Percentiles rank a stretch among this genome's conserved stretches.
Conservation (phyloP, 1,284 basidiomycete species). For the Stygiomarasmius scandens region DNA sequence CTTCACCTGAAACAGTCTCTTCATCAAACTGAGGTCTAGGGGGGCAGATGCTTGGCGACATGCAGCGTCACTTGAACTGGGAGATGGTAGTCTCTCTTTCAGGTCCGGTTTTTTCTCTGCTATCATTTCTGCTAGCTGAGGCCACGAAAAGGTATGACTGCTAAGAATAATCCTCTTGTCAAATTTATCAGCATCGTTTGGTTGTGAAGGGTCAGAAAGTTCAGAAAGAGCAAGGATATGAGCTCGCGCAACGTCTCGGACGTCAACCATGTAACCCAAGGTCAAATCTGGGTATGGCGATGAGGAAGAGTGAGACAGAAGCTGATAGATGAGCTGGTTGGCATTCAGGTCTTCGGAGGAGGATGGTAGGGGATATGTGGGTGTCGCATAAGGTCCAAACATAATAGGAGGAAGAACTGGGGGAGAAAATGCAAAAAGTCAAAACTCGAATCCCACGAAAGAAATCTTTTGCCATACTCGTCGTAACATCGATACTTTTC, state of each 20-base stretch:
- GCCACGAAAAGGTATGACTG: conserved; percentile 5
- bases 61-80: conserved; percentile 3
- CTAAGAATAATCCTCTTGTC: conserved; percentile 12
- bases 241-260: conserved; percentile 12
- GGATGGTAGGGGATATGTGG: conserved; percentile 6
- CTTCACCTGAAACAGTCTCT: conserved; percentile 6
- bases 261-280: conserved; percentile 11
- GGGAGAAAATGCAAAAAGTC: too few species aligned
- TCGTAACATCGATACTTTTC: too few species aligned
- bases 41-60: conserved; percentile 5
- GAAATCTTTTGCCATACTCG: too few species aligned
- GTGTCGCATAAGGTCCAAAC: background rate
- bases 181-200: background rate
- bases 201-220: background rate
- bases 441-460: too few species aligned
- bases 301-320: background rate
- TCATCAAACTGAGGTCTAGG: conserved; percentile 6
- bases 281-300: background rate
- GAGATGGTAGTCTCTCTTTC: conserved; percentile 9
- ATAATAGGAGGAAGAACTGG: conserved; percentile 13
- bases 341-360: background rate
- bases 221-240: conserved; percentile 9
- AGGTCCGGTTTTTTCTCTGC: conserved; percentile 8
- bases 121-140: conserved; percentile 6
- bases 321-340: conserved; percentile 1